Evolutionary conservation across 2,329 filamentous ascomycete genomes (phyloP).

Genomic region (Periconia sp.): DNA sequence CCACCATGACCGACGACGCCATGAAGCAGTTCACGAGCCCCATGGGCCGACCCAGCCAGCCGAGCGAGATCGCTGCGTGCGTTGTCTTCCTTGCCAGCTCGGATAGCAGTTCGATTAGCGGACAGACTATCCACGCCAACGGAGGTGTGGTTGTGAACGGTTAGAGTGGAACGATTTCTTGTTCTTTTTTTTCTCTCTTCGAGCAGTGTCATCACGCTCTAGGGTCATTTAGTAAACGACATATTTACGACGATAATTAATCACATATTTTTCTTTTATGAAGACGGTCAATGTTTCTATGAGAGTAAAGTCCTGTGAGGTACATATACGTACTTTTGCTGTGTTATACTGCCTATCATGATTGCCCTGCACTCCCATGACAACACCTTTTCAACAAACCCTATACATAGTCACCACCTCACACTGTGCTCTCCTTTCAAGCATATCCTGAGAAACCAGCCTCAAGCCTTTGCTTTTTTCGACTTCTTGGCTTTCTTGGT

Average conservation of each 20-base stretch:
- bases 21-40: conserved; percentile 73
- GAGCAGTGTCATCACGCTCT: neutral
- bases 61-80: conserved; percentile 78
- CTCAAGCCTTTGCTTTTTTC: conserved; percentile 17
- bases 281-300: neutral
- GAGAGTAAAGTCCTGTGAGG: neutral
- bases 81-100: conserved; percentile 78
- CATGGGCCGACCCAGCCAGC: conserved; percentile 77
- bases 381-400: too few relatives aligned
- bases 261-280: neutral
- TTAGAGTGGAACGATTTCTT: conserved; percentile 11
- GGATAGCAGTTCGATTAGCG: conserved; percentile 73
- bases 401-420: too few relatives aligned
- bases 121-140: conserved; percentile 70
- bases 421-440: too few relatives aligned
- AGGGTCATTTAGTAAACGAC: neutral
- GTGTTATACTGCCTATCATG: too few relatives aligned
- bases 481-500: conserved; percentile 23
- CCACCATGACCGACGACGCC: conserved; percentile 54
- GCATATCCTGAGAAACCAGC: neutral
- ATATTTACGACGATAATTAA: neutral
- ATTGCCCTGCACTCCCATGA: too few relatives aligned
- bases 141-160: conserved; percentile 40
- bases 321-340: neutral
- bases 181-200: neutral